phyloP scores from a whole-genome alignment of 495 filamentous ascomycete genomes.

The Apodospora peruviana region DNA sequence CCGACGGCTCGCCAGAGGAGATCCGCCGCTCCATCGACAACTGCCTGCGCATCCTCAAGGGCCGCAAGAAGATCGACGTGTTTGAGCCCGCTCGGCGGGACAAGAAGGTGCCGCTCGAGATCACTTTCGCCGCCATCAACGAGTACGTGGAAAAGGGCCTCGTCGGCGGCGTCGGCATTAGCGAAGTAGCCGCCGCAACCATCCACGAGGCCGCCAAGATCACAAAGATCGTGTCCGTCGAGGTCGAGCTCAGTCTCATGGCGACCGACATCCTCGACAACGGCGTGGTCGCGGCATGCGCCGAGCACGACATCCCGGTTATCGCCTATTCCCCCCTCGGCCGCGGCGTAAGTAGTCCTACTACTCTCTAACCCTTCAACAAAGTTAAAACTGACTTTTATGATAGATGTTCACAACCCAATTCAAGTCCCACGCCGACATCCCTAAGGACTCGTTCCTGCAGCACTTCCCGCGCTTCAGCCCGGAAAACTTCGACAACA shows the following conservation, averaged over 20 bases:
- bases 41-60: conserved; percentile 55
- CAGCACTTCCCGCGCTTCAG: conserved; percentile 57
- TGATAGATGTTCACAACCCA: conserved; percentile 50
- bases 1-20: conserved; percentile 58
- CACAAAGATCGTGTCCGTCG: conserved; percentile 66
- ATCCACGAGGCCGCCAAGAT: conserved; percentile 67
- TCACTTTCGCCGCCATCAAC: conserved; percentile 49
- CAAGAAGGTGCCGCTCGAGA: conserved; percentile 43
- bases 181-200: conserved; percentile 67
- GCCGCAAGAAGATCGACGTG: conserved; percentile 75
- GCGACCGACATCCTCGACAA: conserved; percentile 64
- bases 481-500: conserved; percentile 63
- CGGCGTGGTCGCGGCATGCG: conserved; percentile 66
- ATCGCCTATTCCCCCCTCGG: conserved; percentile 49
- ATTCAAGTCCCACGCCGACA: conserved; percentile 53
- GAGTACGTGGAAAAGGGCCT: conserved; percentile 68
- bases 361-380: no score
- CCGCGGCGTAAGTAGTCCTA: conserved; percentile 59
- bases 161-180: conserved; percentile 71
- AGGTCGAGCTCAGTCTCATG: conserved; percentile 75
- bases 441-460: conserved; percentile 55
- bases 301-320: conserved; percentile 64
- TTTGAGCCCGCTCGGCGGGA: conserved; percentile 77
- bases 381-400: not conserved
- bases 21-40: conserved; percentile 64